Evolutionary conservation across 2,329 filamentous ascomycete species (phyloP).

Genomic region (Sordariomycetes sp.): DNA sequence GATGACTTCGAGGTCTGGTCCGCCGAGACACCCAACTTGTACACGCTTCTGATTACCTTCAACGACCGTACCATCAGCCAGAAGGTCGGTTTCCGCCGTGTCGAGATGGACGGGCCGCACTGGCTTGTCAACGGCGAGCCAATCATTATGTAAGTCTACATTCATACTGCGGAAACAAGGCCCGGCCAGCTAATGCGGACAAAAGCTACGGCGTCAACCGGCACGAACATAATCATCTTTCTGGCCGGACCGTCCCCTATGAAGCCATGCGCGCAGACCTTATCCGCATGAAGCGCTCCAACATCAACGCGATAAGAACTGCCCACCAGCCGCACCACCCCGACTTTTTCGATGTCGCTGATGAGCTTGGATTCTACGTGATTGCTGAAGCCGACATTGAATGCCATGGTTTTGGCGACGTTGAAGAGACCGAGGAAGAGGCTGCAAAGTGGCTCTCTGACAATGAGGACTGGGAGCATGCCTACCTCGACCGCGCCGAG

Average conservation of each 20-base stretch:
- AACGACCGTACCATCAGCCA: slow-evolving; percentile 34
- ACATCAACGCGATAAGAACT: slow-evolving; percentile 61
- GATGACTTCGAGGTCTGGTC: slow-evolving; percentile 37
- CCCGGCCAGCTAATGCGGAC: too few species aligned
- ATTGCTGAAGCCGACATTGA: slow-evolving; percentile 42
- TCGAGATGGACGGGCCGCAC: slow-evolving; percentile 52
- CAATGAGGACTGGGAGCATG: slow-evolving; percentile 50
- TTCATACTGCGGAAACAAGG: too few species aligned
- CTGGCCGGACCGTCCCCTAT: slow-evolving; percentile 53
- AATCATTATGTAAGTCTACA: slow-evolving; percentile 50
- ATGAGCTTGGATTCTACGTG: slow-evolving; percentile 57
- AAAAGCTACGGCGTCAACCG: slow-evolving; percentile 59
- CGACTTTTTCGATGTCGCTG: slow-evolving; percentile 47
- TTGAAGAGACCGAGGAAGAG: too few species aligned
- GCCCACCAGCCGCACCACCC: slow-evolving; percentile 60
- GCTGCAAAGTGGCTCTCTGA: slow-evolving; percentile 44
- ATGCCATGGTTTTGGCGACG: slow-evolving; percentile 47
- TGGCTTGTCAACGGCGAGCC: slow-evolving; percentile 54
- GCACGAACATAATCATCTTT: slow-evolving; percentile 60
- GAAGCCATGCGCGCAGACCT: slow-evolving; percentile 54
- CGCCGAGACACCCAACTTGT: slow-evolving; percentile 57
- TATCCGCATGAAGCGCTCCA: slow-evolving; percentile 59
- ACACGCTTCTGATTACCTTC: slow-evolving; percentile 34
- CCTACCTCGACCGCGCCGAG: slow-evolving; percentile 58
- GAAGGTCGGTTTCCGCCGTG: slow-evolving; percentile 52